Evolutionary conservation across 2,329 filamentous ascomycete genomes (phyloP), one percentile per base, ranked within the genome.

Genomic region (Ophidiomyces ophidiicola): DNA sequence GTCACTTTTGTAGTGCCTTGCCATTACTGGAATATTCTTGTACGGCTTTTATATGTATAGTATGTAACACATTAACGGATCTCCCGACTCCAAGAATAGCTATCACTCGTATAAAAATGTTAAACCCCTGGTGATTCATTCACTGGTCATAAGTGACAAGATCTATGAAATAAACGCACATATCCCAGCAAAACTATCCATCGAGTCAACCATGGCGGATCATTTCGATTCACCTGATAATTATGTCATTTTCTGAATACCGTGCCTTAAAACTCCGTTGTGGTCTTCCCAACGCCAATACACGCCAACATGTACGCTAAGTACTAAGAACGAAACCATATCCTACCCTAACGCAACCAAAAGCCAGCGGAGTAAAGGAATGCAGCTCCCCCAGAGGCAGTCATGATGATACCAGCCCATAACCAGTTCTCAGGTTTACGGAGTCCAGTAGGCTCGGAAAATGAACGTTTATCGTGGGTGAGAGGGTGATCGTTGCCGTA

Each of bases 371-470:
- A 33, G 35, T 42, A 59, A 39, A 62, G 50, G 23, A 63, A 44
- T 7, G 51, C 51, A 21, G 62, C 44, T 1, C 64, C 62, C 14
- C 67, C 67, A 11, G 67, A 42, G 8, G 60, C 60, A 7, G 62
- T 67, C 52, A 67, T 59, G n/a, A 64, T 46, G 7, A 69, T 52
- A 11, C 67, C 66, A 36, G 66, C 48, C 66, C 67, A 69, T 61
- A 66, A 64, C 61, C 59, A 66, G 8, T 52, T 53, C 46, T 68
- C 59, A 6, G 62, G 56, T 37, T 62, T 57, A 19, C 57, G 45
- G 18, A 61, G 41, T 17, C 11, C 17, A 20, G 18, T 61, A 52
- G 19, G 56, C 58, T 18, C 49, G 50, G 10, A 52, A 52, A 8
- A 58, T 39, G 26, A 61, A 18, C 24, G 43, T n/a, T 32, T 32